phyloP scores from a whole-genome alignment of 163 green algal genomes.

The Trebouxia gelatinosa region DNA sequence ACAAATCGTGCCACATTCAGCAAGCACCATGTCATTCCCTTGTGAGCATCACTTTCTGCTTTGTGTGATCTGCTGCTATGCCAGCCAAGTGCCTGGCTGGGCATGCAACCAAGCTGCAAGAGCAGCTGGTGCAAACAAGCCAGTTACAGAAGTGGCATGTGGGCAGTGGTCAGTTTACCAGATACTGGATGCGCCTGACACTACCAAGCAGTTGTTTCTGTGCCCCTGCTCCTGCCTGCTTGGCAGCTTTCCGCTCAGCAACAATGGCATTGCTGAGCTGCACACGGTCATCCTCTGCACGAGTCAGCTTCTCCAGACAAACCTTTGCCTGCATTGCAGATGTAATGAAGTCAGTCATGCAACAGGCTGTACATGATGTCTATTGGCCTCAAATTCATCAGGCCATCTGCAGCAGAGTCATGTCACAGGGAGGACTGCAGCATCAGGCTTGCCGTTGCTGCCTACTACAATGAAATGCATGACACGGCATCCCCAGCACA shows the following conservation, averaged over 20 bases:
- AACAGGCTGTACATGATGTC: no score
- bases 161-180: background rate
- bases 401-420: no score
- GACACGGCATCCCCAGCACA: no score
- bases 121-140: background rate
- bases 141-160: background rate
- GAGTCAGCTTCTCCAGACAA: background rate
- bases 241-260: background rate
- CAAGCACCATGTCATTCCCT: background rate
- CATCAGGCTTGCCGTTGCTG: no score
- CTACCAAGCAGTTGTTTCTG: slow-evolving; percentile 25
- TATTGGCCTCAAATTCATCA: no score
- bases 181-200: slow-evolving; percentile 26
- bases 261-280: background rate
- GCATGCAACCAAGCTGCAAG: no score
- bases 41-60: no score
- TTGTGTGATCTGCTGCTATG: no score
- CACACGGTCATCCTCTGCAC: background rate
- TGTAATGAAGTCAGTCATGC: background rate
- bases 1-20: background rate
- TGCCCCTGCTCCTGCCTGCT: background rate
- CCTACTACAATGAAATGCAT: no score
- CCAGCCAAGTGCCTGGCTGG: no score
- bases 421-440: no score
- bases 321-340: background rate